Percentiles rank a stretch among this genome's conserved stretches.
Evolutionary conservation across 805 yeast species (phyloP).

Genomic region (Debaryomyces tyrocola): DNA sequence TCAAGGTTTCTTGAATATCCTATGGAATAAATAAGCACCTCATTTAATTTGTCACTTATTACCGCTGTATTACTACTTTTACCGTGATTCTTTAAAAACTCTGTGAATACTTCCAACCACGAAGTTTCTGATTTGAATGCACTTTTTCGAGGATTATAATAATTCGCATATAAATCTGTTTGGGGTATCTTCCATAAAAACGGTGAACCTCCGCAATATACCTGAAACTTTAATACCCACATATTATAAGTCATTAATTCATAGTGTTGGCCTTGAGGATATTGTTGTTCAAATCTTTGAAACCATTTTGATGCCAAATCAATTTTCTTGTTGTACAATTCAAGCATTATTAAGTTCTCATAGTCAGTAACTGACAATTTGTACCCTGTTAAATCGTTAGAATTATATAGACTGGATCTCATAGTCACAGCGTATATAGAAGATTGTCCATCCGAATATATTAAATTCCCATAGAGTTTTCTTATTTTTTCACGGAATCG

Average conservation of each 20-base stretch:
- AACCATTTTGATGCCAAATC: conserved; percentile 44
- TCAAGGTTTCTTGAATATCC: conserved; percentile 24
- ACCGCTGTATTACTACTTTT: not conserved
- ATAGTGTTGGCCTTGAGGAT: conserved; percentile 6
- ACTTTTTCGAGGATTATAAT: conserved; percentile 19
- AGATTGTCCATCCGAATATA: conserved; percentile 14
- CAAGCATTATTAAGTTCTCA: conserved; percentile 39
- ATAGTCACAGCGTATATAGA: conserved; percentile 19
- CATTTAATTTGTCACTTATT: conserved; percentile 20
- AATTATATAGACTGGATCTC: conserved; percentile 15
- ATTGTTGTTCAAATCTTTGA: conserved; percentile 28
- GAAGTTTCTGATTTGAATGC: conserved; percentile 15
- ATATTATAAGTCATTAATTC: conserved; percentile 27
- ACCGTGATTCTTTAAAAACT: conserved; percentile 13
- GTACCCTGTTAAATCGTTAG: conserved; percentile 11
- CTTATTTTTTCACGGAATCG: conserved; percentile 20
- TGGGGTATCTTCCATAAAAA: conserved; percentile 27
- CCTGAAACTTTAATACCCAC: conserved; percentile 37
- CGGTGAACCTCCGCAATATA: conserved; percentile 33
- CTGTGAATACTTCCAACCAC: conserved; percentile 24
- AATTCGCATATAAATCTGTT: conserved; percentile 15
- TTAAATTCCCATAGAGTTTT: conserved; percentile 21
- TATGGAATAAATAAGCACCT: conserved; percentile 31
- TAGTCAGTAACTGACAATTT: conserved; percentile 26
- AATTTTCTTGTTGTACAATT: conserved; percentile 32